Conservation (phyloP, 495 filamentous ascomycete genomes). For the Trichocladium antarcticum region DNA sequence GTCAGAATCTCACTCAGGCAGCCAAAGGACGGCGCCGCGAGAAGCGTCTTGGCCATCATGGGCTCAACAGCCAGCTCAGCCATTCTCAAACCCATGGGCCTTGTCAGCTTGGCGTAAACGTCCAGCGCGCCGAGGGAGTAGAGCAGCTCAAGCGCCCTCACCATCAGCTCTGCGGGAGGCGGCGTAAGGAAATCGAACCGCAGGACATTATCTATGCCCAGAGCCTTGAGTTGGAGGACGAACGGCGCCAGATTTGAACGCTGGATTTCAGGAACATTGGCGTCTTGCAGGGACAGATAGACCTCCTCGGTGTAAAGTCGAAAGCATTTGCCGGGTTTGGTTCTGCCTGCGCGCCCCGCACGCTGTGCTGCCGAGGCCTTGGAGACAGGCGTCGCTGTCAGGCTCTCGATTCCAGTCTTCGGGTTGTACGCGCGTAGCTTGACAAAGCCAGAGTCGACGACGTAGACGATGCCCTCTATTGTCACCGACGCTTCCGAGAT, state of each 20-base stretch:
- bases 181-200: slow-evolving; percentile 84
- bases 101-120: slow-evolving; percentile 82
- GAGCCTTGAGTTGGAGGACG: slow-evolving; percentile 85
- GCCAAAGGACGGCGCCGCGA: slow-evolving; percentile 61
- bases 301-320: slow-evolving; percentile 77
- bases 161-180: slow-evolving; percentile 78
- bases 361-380: slow-evolving; percentile 90
- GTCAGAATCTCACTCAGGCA: slow-evolving; percentile 79
- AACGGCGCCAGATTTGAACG: slow-evolving; percentile 84
- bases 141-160: slow-evolving; percentile 77
- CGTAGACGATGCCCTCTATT: slow-evolving; percentile 86
- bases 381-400: slow-evolving; percentile 80
- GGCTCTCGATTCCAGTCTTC: slow-evolving; percentile 73
- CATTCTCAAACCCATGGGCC: slow-evolving; percentile 78
- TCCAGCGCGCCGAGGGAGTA: slow-evolving; percentile 85
- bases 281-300: slow-evolving; percentile 58
- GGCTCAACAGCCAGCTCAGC: slow-evolving; percentile 91
- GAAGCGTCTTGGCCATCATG: slow-evolving; percentile 88
- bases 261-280: slow-evolving; percentile 83
- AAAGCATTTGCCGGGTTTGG: slow-evolving; percentile 89
- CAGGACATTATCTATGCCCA: slow-evolving; percentile 92
- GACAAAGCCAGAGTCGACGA: slow-evolving; percentile 85
- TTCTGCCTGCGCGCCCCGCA: slow-evolving; percentile 82
- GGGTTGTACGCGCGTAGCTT: slow-evolving; percentile 87
- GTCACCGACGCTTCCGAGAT: slow-evolving; percentile 94